Evolutionary conservation across 495 filamentous ascomycete genomes (phyloP).

Genomic region (Penicillium psychrofluorescens): DNA sequence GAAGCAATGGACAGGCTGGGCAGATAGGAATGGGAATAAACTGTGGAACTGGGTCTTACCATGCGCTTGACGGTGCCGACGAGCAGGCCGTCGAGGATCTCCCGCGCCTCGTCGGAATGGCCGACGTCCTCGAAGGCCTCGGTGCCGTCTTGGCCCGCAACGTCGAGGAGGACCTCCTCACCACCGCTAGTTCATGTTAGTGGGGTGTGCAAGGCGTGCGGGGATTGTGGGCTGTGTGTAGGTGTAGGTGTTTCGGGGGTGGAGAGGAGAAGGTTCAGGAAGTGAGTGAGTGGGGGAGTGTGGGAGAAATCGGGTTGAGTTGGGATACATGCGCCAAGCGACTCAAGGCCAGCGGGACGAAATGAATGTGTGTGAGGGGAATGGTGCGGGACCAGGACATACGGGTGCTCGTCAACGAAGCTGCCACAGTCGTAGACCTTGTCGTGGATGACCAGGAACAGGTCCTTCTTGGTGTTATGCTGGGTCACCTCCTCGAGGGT

Average conservation of each 20-base stretch:
- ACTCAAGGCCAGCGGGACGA: not conserved
- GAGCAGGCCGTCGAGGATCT: constrained; percentile 75
- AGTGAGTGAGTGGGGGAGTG: too few relatives aligned
- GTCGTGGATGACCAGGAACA: constrained; percentile 88
- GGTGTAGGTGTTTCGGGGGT: too few relatives aligned
- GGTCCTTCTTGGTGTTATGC: constrained; percentile 94
- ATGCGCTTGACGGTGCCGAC: constrained; percentile 79
- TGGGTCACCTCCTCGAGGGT: constrained; percentile 78
- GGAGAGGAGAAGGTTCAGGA: too few relatives aligned
- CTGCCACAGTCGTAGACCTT: constrained; percentile 85
- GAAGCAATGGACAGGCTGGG: too few relatives aligned
- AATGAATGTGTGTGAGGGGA: not conserved
- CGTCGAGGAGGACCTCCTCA: constrained; percentile 96
- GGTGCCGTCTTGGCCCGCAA: constrained; percentile 92
- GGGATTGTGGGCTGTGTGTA: not conserved
- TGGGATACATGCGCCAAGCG: not conserved
- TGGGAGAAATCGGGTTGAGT: not conserved
- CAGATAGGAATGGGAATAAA: constrained; percentile 3
- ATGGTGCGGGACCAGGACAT: constrained; percentile 40
- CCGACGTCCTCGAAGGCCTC: constrained; percentile 99
- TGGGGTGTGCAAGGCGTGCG: not conserved
- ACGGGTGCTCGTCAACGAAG: constrained; percentile 99
- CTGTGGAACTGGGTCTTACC: constrained; percentile 44
- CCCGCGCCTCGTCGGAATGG: constrained; percentile 96
- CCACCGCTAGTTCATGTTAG: constrained; percentile 61